A percentile compares a stretch with the other conserved stretches of the same genome.
Evolutionary conservation across 164 flowering plant species (phyloP).

Genomic region (Liquidambar formosana): DNA sequence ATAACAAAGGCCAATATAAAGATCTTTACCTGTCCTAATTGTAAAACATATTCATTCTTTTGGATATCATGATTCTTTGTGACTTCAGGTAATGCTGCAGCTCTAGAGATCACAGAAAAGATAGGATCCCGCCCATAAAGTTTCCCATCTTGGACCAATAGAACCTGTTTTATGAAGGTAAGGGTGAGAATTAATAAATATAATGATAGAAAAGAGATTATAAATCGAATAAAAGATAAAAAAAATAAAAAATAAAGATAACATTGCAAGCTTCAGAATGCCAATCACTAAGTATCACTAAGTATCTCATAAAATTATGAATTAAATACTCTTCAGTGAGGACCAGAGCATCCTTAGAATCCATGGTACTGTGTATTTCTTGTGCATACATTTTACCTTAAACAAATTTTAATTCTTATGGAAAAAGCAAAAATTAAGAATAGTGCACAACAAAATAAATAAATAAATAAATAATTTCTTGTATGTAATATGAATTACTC

Average conservation of each 20-base stretch:
- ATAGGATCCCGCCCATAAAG: conserved; percentile 82
- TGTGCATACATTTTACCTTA: too few species aligned
- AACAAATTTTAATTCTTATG: too few species aligned
- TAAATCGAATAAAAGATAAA: too few species aligned
- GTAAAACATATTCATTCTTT: conserved; percentile 64
- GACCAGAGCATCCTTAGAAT: background rate
- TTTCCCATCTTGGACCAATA: conserved; percentile 94
- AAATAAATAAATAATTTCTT: too few species aligned
- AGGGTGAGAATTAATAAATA: conserved; percentile 13
- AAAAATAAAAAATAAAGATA: background rate
- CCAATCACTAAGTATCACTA: background rate
- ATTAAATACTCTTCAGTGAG: background rate
- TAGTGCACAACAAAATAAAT: background rate
- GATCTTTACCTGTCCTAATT: conserved; percentile 73
- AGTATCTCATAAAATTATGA: background rate
- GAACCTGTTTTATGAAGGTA: conserved; percentile 52
- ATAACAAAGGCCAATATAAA: background rate
- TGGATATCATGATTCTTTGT: conserved; percentile 55
- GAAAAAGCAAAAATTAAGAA: too few species aligned
- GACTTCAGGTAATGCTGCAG: conserved; percentile 68
- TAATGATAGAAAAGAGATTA: too few species aligned
- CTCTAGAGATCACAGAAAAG: conserved; percentile 66
- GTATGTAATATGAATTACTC: too few species aligned
- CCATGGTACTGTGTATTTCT: background rate
- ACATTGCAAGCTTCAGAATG: background rate